phyloP scores from a whole-genome alignment of 805 yeast species.

The Ogataea salicorniae region DNA sequence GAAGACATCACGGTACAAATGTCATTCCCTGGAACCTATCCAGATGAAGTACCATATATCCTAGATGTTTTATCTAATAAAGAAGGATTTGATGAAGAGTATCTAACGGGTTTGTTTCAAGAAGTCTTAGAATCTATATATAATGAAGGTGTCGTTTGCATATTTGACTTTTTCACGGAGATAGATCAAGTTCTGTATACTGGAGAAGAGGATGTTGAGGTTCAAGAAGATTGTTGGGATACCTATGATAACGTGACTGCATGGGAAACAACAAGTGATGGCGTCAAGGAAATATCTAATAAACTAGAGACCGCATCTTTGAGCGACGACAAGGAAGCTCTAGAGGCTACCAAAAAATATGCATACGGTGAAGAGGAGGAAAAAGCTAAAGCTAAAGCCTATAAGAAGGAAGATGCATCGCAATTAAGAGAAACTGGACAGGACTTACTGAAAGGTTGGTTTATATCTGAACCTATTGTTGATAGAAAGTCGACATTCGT shows the following conservation, averaged over 20 bases:
- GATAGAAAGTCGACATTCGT: conserved; percentile 86
- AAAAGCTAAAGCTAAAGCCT: conserved; percentile 17
- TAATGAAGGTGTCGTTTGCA: conserved; percentile 59
- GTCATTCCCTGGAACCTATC: conserved; percentile 69
- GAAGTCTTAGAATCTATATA: conserved; percentile 52
- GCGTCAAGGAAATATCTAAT: conserved; percentile 4
- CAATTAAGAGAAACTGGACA: conserved; percentile 5
- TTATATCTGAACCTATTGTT: conserved; percentile 63
- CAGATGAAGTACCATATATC: conserved; percentile 57
- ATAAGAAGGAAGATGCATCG: conserved; percentile 1
- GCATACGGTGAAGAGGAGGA: conserved; percentile 26
- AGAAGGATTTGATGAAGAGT: conserved; percentile 37
- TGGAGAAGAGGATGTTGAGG: conserved; percentile 28
- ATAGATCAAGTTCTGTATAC: conserved; percentile 48
- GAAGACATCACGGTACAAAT: conserved; percentile 57
- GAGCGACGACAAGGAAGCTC: conserved; percentile 2
- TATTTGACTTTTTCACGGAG: conserved; percentile 74
- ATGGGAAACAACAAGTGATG: not conserved
- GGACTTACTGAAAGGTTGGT: conserved; percentile 70
- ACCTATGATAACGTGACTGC: conserved; percentile 8
- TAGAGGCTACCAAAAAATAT: conserved; percentile 9
- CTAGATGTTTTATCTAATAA: conserved; percentile 42
- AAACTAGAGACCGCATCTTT: not conserved
- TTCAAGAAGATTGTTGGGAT: conserved; percentile 21
- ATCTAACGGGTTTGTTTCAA: conserved; percentile 42